Evolutionary conservation across 352 stramenopile species (phyloP).

Genomic region (Phytopythium cucurbitacearum): DNA sequence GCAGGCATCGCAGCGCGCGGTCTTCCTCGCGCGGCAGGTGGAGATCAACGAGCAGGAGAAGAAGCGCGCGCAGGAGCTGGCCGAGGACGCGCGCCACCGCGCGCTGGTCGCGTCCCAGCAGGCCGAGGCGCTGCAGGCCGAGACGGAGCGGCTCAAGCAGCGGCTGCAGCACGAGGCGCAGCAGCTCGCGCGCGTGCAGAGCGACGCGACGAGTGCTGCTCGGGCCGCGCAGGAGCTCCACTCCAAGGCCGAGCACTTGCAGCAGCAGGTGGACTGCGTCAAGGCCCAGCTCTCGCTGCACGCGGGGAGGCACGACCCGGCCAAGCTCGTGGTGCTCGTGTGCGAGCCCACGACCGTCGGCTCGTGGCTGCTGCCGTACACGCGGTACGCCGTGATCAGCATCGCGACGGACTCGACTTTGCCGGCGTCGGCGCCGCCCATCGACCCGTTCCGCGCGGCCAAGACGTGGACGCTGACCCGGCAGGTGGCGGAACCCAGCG

Average conservation of each 20-base stretch:
- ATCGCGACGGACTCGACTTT: constrained; percentile 46
- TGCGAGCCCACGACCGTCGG: constrained; percentile 76
- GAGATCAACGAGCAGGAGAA: constrained; percentile 85
- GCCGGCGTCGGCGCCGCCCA: constrained; percentile 5
- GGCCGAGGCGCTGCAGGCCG: constrained; percentile 62
- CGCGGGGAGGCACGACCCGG: constrained; percentile 66
- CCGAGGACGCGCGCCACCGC: constrained; percentile 54
- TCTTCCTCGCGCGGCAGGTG: constrained; percentile 70
- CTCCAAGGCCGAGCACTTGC: constrained; percentile 58
- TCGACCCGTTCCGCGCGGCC: constrained; percentile 65
- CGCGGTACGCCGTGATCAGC: constrained; percentile 77
- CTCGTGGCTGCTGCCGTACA: constrained; percentile 82
- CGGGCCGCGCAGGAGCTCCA: constrained; percentile 65
- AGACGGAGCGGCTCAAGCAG: constrained; percentile 75
- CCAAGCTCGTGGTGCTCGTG: constrained; percentile 77
- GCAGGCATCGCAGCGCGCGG: constrained; percentile 58
- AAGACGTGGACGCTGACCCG: constrained; percentile 76
- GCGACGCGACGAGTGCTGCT: constrained; percentile 61
- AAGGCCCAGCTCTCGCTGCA: constrained; percentile 75
- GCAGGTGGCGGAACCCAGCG: constrained; percentile 66
- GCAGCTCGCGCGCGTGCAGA: constrained; percentile 67
- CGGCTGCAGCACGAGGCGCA: constrained; percentile 63
- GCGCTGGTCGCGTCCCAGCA: constrained; percentile 61
- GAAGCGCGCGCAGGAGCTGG: constrained; percentile 56
- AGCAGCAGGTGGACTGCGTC: constrained; percentile 77